These are phyloP conservation scores for Aureobasidium lini DNA, from an alignment of 2,329 filamentous ascomycete species.

Conservation along the genomic window DNA sequence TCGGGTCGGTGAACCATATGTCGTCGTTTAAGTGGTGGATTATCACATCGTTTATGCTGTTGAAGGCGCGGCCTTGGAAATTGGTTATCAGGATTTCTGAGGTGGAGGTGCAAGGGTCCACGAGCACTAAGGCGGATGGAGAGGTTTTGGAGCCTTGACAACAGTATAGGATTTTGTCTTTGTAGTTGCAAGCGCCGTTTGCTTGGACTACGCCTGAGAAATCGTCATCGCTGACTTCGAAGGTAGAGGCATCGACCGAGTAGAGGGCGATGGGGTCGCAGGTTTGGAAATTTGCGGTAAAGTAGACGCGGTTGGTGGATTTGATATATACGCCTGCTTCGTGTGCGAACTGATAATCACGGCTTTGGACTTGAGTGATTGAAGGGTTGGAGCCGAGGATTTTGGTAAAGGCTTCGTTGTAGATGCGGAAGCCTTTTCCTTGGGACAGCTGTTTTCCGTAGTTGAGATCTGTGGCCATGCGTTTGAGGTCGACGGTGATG, in stretches of 20 bases:
- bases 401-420: constrained; percentile 2
- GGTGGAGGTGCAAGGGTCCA: constrained; percentile 12
- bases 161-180: constrained; percentile 19
- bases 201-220: constrained; percentile 14
- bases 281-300: constrained; percentile 26
- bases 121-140: constrained; percentile 16
- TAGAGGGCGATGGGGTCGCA: constrained; percentile 19
- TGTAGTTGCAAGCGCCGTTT: constrained; percentile 20
- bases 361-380: constrained; percentile 8
- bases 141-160: constrained; percentile 17
- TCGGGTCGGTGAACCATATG: constrained; percentile 58
- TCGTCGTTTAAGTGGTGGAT: constrained; percentile 47
- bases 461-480: constrained; percentile 2
- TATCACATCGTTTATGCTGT: constrained; percentile 50
- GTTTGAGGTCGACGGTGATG: constrained; percentile 7
- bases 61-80: constrained; percentile 54
- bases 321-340: constrained; percentile 25
- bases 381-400: neutral
- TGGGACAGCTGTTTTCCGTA: constrained; percentile 1
- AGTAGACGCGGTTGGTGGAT: constrained; percentile 25
- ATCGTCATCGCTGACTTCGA: constrained; percentile 12
- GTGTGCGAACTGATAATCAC: constrained; percentile 22
- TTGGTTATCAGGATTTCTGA: constrained; percentile 42
- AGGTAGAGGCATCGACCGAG: constrained; percentile 20
- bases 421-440: constrained; percentile 1